phyloP scores from a whole-genome alignment of 2,329 filamentous ascomycete species.

The Monosporascus sp. region DNA sequence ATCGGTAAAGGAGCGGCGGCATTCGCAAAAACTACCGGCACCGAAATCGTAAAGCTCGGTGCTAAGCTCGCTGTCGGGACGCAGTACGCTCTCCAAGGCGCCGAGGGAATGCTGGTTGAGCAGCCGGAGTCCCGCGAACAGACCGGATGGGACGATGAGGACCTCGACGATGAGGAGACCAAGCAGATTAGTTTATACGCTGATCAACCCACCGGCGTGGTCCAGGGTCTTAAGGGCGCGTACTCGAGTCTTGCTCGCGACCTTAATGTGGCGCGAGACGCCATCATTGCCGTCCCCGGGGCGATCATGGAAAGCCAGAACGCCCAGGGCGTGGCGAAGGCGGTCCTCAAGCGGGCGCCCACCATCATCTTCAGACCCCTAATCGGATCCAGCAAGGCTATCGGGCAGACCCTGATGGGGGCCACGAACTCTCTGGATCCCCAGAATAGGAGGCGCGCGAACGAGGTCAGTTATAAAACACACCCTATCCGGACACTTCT shows the following conservation, averaged over 20 bases:
- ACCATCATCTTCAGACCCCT: conserved; percentile 88
- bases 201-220: conserved; percentile 83
- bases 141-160: conserved; percentile 52
- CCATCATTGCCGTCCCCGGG: conserved; percentile 88
- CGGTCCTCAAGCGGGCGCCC: conserved; percentile 76
- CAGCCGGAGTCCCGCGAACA: conserved; percentile 30
- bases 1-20: conserved; percentile 85
- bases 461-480: conserved; percentile 70
- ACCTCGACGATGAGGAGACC: conserved; percentile 61
- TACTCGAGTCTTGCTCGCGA: conserved; percentile 81
- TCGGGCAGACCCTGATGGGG: conserved; percentile 84
- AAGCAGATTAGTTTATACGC: conserved; percentile 88
- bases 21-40: conserved; percentile 90
- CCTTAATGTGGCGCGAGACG: conserved; percentile 79
- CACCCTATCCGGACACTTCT: not conserved
- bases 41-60: conserved; percentile 87
- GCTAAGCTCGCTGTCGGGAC: conserved; percentile 94
- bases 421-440: conserved; percentile 90
- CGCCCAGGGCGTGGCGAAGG: conserved; percentile 73
- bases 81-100: conserved; percentile 84
- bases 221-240: conserved; percentile 79
- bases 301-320: conserved; percentile 84
- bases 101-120: conserved; percentile 69
- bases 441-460: conserved; percentile 70
- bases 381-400: conserved; percentile 82